Evolutionary conservation across 768 basidiomycete species (phyloP), one percentile per base, ranked within the genome.

Genomic region (Lentinula boryana): DNA sequence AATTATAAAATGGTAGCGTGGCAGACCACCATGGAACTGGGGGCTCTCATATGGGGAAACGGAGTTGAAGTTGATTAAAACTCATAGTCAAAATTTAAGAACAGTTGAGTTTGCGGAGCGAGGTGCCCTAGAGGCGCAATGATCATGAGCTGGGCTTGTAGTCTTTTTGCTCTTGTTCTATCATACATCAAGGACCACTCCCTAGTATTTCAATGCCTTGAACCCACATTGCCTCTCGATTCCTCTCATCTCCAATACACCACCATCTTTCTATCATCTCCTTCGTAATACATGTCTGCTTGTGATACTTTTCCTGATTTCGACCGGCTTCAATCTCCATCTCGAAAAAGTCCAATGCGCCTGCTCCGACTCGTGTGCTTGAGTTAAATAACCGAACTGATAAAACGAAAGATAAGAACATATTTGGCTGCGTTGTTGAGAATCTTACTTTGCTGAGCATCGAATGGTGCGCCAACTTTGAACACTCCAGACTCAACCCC

Each of bases 261-360:
- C 92, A 95, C 94, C 94, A 95, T 68, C 88, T 91, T 71, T 95
- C 94, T 23, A 95, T 64, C 72, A 83, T 75, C 55, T 87, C 88
- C 46, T 76, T 67, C 6, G 72, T 72, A 57, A 80, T 55, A 53
- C 58, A 60, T 55, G 40, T 62, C 58, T 38, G 35, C 57, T 5
- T 58, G 64, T 58, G 54, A 57, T 15, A 55, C 43, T 35, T 61
- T 23, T 23, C 40, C 9, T 18, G 18, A 13, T 5, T 13, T 23
- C 16, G n/a, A 15, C 3, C 23, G 36, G 4, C 5, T 16, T 52
- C 66, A 31, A 27, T 18, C 56, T 75, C 74, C 15, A 72, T 63
- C 56, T 83, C 85, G 65, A 93, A 86, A 66, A 91, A 87, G 68
- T 93, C 90, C 7, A 94, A 77, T 2, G 78, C 73, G 0, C 90